Evolutionary conservation across 768 basidiomycete genomes (phyloP), one percentile per base, ranked within the genome.

Genomic region (Tulasnella sp.): DNA sequence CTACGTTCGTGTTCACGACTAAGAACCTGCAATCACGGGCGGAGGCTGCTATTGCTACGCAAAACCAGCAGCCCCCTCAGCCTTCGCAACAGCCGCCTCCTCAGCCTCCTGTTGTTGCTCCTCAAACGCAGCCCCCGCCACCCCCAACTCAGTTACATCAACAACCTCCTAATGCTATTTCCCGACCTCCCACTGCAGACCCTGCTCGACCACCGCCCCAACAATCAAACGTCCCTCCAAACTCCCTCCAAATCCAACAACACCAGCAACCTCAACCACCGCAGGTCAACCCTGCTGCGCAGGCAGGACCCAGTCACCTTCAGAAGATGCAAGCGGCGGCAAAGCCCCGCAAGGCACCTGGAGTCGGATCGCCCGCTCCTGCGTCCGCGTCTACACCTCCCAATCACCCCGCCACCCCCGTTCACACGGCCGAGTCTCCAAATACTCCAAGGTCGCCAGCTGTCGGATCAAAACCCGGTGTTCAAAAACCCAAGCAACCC

Each of bases 391-490:
- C 41, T 42, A 57, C 55, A 32, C 55, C 55, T 25, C 23, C 41
- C 19, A 48, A 57, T n/a, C 42, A 45, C 25, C 25, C 55, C 14
- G 42, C 42, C 21, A 57, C 55, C n/a, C 55, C 55, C 1, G 45
- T 32, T n/a, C n/a, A 17, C 17, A 29, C 31, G 2, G 27, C 6
- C 19, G 55, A 48, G 2, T 57, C 55, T 34, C 55, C 55, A n/a
- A 48, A 57, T 19, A 46, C 55, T 23, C 55, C 55, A 2, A 57
- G 48, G 41, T 57, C 55, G 5, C 55, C 55, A 6, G 25, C 37
- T 8, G 19, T 48, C 29, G 21, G n/a, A 6, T 29, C 27, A 9
- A 45, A 45, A 23, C 29, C 12, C 31, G 41, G 29, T 32, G 17
- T 32, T 31, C 23, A 12, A 14, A 57, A 57, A 19, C 1, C 54